Base-by-base conservation (phyloP, 2,329 filamentous ascomycete genomes). In the Waltergamsia citrina region DNA sequence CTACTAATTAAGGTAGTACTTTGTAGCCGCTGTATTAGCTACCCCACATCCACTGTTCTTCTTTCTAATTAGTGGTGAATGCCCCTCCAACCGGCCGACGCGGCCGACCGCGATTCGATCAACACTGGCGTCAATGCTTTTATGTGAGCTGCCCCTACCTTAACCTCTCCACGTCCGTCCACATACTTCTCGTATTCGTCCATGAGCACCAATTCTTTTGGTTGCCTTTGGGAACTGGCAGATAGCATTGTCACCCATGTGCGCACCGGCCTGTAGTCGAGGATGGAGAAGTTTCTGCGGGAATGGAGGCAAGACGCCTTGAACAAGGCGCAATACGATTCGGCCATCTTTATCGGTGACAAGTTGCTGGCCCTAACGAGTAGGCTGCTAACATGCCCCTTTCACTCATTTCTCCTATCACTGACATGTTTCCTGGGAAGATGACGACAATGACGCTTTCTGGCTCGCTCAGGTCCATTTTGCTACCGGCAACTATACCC, bases 391-490 rank as follows among this genome's bases (percentile, higher is more conserved):
- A 12, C 30, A 33, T 7, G 5, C 21, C 22, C 32, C 21, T 9
- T 16, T 9, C 15, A 30, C 15, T 9, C 15, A 30, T 11, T 8
- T 24, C n/a, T 24, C n/a, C 22, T n/a, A 19, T 11, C 16, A 16
- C 21, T 25, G 20, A 26, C 15, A 25, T 26, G 9, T 16, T 10
- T 19, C 16, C 22, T 15, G 26, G 16, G 7, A 44, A 95, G 92
- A 88, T 51, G 84, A 90, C 55, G 87, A 94, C 50, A 81, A 85
- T 43, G 92, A 98, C 56, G 90, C 88, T 26, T 94, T 94, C 53
- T 95, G 87, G 82, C 80, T 98, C 28, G 92, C 92, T n/a, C 90
- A 96, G 60, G 86, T 94, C 24, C 90, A 98, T 60, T 98, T 96
- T 62, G 83, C 81, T 33, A 92, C 86, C 32, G 88, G 86, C 48